These are phyloP conservation scores for Linnemannia hyalina DNA, from an alignment of 192 early-diverging fungal species.

Conservation along the genomic window DNA sequence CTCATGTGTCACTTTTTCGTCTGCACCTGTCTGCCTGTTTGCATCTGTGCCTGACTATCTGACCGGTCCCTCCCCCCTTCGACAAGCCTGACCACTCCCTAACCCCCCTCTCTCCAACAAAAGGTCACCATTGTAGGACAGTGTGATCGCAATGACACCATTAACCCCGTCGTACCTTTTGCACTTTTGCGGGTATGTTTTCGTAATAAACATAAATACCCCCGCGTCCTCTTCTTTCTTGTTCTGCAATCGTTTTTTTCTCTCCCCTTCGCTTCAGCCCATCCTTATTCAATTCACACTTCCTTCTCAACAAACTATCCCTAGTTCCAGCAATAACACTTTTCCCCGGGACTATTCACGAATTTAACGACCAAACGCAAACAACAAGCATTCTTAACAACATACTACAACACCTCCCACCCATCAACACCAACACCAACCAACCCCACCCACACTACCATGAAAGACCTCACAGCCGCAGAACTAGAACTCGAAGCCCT, in stretches of 20 bases:
- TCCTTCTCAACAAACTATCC: not conserved
- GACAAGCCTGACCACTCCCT: not conserved
- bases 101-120: not conserved
- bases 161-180: not conserved
- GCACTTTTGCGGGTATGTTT: not conserved
- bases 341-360: not conserved
- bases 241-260: not conserved
- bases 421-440: not conserved
- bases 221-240: not conserved
- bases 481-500: constrained; percentile 46
- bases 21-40: not conserved
- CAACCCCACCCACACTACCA: not conserved
- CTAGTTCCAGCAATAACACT: not conserved
- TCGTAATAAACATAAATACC: not conserved
- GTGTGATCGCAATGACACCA: constrained; percentile 5
- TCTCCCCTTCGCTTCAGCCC: not conserved
- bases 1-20: not conserved
- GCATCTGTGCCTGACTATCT: not conserved
- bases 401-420: not conserved
- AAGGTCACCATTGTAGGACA: not conserved
- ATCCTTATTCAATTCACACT: not conserved
- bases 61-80: not conserved
- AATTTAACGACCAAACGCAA: not conserved
- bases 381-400: not conserved
- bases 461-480: constrained; percentile 40